phyloP scores from a whole-genome alignment of 139 green algal genomes.

The Chlamydomonas schloesseri region DNA sequence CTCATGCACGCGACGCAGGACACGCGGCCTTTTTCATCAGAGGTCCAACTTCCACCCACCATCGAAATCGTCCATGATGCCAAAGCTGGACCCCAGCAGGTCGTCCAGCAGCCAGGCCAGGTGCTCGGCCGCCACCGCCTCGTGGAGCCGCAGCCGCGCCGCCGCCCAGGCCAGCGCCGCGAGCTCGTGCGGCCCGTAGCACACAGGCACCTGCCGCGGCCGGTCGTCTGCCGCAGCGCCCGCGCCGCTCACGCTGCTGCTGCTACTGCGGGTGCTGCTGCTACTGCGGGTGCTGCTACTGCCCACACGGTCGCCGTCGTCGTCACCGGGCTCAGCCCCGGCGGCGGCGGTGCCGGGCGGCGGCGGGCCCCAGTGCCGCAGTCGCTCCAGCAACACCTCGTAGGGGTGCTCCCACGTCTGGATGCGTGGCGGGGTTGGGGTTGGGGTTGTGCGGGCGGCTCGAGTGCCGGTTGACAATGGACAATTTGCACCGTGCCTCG shows the following conservation, averaged over 20 bases:
- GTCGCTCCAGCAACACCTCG: neutral
- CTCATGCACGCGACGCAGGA: no score
- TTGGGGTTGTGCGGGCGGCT: no score
- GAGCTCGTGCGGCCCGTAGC: constrained; percentile 24
- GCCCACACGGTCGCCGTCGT: no score
- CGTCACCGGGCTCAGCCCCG: neutral
- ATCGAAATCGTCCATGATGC: no score
- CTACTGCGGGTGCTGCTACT: no score
- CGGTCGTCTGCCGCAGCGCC: no score
- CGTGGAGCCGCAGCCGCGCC: constrained; percentile 9
- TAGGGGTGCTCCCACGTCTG: neutral
- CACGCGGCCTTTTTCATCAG: no score
- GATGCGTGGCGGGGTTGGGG: no score
- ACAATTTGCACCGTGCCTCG: no score
- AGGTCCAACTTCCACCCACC: no score
- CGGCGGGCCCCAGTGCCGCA: constrained; percentile 17
- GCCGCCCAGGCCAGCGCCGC: constrained; percentile 18
- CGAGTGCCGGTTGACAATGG: no score
- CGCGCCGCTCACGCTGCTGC: neutral
- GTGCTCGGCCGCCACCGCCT: constrained; percentile 4
- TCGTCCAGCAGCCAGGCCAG: constrained; percentile 18
- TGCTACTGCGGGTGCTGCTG: neutral
- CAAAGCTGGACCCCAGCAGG: constrained; percentile 9
- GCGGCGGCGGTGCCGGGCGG: neutral
- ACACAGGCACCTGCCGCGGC: neutral